Conservation (phyloP, 1,139 yeast genomes). For the Geotrichum siamense region DNA sequence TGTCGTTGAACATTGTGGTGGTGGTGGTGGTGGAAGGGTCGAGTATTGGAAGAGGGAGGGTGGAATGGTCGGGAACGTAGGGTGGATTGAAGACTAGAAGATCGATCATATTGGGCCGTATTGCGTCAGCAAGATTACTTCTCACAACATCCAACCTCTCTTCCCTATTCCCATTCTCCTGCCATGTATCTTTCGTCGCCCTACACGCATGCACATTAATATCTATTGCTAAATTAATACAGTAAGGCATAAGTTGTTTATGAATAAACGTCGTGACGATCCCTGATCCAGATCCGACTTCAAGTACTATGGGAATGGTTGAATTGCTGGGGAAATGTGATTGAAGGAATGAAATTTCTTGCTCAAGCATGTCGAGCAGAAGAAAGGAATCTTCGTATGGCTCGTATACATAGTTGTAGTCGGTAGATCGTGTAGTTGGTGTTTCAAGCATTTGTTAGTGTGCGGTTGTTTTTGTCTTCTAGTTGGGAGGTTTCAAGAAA, state of each 20-base stretch:
- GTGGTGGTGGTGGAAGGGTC: constrained; percentile 44
- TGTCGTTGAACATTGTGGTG: constrained; percentile 39
- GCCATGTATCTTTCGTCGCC: constrained; percentile 47
- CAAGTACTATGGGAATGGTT: constrained; percentile 54
- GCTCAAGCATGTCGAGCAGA: constrained; percentile 70
- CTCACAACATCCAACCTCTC: constrained; percentile 48
- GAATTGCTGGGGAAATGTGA: not conserved
- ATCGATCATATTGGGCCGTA: constrained; percentile 50
- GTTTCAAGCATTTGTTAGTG: constrained; percentile 46
- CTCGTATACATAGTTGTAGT: constrained; percentile 63
- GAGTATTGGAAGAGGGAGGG: constrained; percentile 44
- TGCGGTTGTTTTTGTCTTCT: no score
- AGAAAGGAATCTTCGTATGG: constrained; percentile 91
- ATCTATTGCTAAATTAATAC: constrained; percentile 63
- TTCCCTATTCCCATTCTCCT: constrained; percentile 38
- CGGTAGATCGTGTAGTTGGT: constrained; percentile 42
- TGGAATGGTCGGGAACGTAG: constrained; percentile 68
- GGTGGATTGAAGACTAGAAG: constrained; percentile 87
- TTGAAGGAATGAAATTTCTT: constrained; percentile 36
- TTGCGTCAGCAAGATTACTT: constrained; percentile 46
- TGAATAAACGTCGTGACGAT: constrained; percentile 70
- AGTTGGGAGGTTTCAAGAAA: no score
- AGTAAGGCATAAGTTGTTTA: constrained; percentile 42
- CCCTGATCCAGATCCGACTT: constrained; percentile 90
- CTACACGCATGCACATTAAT: constrained; percentile 70